Evolutionary conservation across 352 stramenopile species (phyloP), one percentile per base, ranked within the genome.

Genomic region (Pythium plurisporium): DNA sequence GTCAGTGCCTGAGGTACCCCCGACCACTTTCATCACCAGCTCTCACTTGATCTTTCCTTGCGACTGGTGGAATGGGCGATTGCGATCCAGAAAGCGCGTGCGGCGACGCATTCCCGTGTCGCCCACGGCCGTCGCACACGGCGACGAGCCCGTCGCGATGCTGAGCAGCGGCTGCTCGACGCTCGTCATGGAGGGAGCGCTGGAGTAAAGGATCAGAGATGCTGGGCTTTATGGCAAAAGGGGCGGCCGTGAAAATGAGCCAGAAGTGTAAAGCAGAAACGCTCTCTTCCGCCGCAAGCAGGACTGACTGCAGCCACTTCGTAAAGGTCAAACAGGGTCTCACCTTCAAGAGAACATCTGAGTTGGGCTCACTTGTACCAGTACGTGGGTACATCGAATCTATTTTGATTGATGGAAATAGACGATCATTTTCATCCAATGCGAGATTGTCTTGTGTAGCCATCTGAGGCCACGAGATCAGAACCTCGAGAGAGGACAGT

Each of bases 61-160:
- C 5, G 82, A 92, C 62, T 92, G 82, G 30, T 82, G 72, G 54
- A 91, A 92, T 6, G 70, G 66, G 5, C 80, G 76, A 14, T 62
- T 31, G 22, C 82, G 82, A 44, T 92, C 82, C 25, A 92, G 15
- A 47, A 92, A 92, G 46, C 74, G 74, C 36, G 44, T 59, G 54
- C 55, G 60, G 30, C 55, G 36, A 15, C 56, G 52, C 37, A 42
- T 30, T 27, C 48, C 42, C 25, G 44, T 45, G 38, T 52, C 41
- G 59, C 48, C 44, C 11, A 53, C 23, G 43, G 37, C 33, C 4
- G 36, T 43, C 50, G 50, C 40, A 11, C 50, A 11, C 20, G 19
- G 38, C 11, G 58, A 34, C 36, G 41, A 20, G 12, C n/a, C 30
- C 23, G 54, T 69, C 17, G 56, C 43, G 60, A 63, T 59, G 11